Evolutionary conservation across 2,329 filamentous ascomycete species (phyloP), one percentile per base, ranked within the genome.

Genomic region (Trichophyton benhamiae): DNA sequence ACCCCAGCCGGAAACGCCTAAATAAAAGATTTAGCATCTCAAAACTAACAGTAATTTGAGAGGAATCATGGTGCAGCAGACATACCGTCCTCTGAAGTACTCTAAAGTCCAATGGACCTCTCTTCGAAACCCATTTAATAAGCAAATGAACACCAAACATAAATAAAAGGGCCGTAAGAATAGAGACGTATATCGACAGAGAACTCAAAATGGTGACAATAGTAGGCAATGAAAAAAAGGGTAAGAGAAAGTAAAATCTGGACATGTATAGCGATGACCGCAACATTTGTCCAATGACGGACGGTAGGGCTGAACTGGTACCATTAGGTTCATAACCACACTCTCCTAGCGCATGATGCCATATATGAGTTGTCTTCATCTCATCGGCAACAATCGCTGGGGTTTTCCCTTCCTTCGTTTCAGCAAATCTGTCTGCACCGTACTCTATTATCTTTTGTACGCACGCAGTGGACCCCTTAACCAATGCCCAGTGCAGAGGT

Each of bases 371-470:
- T 0, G 91, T 95, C 71, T 94, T 95, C 80, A 99, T 91, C 73
- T 97, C 94, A 67, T 85, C 82, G 1, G 94, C 92, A 7, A 91
- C 95, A 60, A 86, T 82, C 0, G 86, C 83, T 0, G 94, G 94
- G 6, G 91, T 94, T 80, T 99, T 97, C 65, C 92, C 92, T 55
- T 90, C 88, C 60, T 85, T 82, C 30, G 91, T 96, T 76, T 91
- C 87, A 42, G 88, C 90, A 71, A 95, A 97, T 53, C 94, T 84
- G 75, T 99, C 94, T 27, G 91, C 86, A 55, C 94, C 95, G 72
- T 96, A 96, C 77, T 99, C 94, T 67, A 99, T 83, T 52, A 99
- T 80, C 75, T 96, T 97, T 71, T 95, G 86, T 65, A 99, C 88
- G 72, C 91, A 96, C 9, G 86, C 86, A 63, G 89, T 83, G 57